Base-by-base conservation (phyloP, 2,329 filamentous ascomycete genomes). In the Tolypocladium endophyticum region DNA sequence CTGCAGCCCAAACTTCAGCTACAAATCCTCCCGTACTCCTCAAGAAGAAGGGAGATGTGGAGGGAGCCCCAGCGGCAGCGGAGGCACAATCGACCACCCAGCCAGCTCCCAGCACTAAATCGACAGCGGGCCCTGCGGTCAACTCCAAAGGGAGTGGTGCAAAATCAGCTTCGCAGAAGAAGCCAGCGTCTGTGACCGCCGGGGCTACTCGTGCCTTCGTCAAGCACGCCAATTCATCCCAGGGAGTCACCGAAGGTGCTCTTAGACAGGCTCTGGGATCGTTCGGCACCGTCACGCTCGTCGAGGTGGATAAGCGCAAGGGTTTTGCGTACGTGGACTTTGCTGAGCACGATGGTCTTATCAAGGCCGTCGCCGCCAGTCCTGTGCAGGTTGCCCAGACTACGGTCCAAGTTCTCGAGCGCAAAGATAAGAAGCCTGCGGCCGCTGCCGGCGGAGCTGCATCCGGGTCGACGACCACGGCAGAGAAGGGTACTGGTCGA, bases 281-380 rank as follows among this genome's bases (percentile, higher is more conserved):
- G 0, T 96, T 91, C 66, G 93, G 93, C 1, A 73, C 82, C 1
- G 83, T 97, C 54, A 84, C 84, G 0, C 88, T 85, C 64, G 90
- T 96, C 23, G 93, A 97, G 67, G 93, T 97, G 58, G 93, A 97
- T 71, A 92, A 92, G 72, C 89, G 92, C 68, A 97, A 97, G 72
- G 92, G 92, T 0, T 96, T 96, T 68, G 93, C 92, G 2, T 96
- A 97, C 70, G 87, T 96, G 45, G 90, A 96, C 63, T 97, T 97
- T 75, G 82, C 83, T 12, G 86, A 91, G 28, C 81, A 87, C 0
- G 85, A 87, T 11, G 81, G 83, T 12, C 79, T 97, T 33, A 83
- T 84, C 66, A 91, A 89, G 68, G 93, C 93, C 6, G 86, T 96
- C 69, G 82, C 85, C 20, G 89, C 89, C 16, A 95, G 91, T 68